These are phyloP conservation scores for Casuarina glauca DNA, from an alignment of 306 rosid species.

Conservation along the genomic window DNA sequence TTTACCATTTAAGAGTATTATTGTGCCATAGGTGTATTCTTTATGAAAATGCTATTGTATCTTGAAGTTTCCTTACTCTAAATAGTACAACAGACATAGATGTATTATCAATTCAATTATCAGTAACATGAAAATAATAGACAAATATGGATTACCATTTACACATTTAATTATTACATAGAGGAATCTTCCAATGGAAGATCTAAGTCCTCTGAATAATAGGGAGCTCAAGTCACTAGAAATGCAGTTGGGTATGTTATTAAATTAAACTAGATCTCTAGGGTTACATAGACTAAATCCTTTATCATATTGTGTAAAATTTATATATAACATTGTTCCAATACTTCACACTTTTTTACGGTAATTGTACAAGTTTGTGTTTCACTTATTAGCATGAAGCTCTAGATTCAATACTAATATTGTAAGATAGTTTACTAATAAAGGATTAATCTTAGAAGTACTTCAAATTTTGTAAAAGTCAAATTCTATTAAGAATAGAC, in stretches of 20 bases:
- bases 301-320: background rate
- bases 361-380: background rate
- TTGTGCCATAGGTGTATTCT: too few relatives aligned
- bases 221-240: slow-evolving; percentile 94
- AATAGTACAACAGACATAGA: too few relatives aligned
- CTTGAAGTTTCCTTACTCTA: too few relatives aligned
- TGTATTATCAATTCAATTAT: too few relatives aligned
- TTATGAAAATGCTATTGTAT: too few relatives aligned
- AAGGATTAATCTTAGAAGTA: too few relatives aligned
- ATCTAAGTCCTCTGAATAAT: slow-evolving; percentile 82
- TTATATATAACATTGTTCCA: background rate
- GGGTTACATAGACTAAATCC: slow-evolving; percentile 50
- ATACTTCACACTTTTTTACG: too few relatives aligned
- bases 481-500: background rate
- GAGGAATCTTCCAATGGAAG: slow-evolving; percentile 97
- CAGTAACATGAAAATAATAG: too few relatives aligned
- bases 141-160: background rate
- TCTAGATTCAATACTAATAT: background rate
- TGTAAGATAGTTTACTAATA: background rate
- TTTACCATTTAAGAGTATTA: too few relatives aligned
- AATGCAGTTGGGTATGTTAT: slow-evolving; percentile 87
- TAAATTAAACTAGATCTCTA: slow-evolving; percentile 85
- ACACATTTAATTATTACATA: background rate
- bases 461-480: background rate
- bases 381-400: background rate